Base-by-base conservation (phyloP, 2,329 filamentous ascomycete genomes). In the Epichloe gansuensis region DNA sequence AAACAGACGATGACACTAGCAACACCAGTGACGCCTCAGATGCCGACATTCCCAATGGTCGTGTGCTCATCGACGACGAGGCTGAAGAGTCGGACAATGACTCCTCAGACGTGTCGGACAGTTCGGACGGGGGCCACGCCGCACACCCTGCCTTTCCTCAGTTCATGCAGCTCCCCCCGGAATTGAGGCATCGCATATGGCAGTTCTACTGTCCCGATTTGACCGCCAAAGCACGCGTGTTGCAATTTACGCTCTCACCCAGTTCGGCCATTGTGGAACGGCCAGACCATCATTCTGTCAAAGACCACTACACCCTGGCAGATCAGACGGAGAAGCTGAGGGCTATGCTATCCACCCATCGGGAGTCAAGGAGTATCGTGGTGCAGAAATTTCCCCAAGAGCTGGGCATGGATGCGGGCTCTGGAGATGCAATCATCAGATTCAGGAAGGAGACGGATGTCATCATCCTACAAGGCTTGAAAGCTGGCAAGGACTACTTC, bases 281-380 rank as follows among this genome's bases (percentile, higher is more conserved):
- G 50, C 12, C 60, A 54, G 54, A 54, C 55, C 1, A 43, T 38
- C 15, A 49, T 27, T 52, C 50, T 15, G 56, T 63, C 3, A 56
- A 49, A 12, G 60, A 66, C 5, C 58, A 60, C 5, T 15, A 55
- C 1, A 55, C 50, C 3, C 59, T 70, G 0, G 53, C 55, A 0
- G 56, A 62, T 4, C 61, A 63, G n/a, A 71, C 66, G 0, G 53
- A 51, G 21, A 47, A 56, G 2, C 50, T 64, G 1, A 63, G 67
- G 7, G 52, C 56, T 4, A 54, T 71, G 13, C 56, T 70, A 35
- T 62, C 67, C 2, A 60, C 66, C 8, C 60, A 68, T 39, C 56
- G 60, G 7, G 68, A 71, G 54, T 67, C 66, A n/a, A 68, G 69
- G 27, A 56, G 52, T 13, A 51, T 69, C 3, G 68, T 61, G 4